Evolutionary conservation across 345 rosid genomes (phyloP).

Genomic region (Erodium maritimum): DNA sequence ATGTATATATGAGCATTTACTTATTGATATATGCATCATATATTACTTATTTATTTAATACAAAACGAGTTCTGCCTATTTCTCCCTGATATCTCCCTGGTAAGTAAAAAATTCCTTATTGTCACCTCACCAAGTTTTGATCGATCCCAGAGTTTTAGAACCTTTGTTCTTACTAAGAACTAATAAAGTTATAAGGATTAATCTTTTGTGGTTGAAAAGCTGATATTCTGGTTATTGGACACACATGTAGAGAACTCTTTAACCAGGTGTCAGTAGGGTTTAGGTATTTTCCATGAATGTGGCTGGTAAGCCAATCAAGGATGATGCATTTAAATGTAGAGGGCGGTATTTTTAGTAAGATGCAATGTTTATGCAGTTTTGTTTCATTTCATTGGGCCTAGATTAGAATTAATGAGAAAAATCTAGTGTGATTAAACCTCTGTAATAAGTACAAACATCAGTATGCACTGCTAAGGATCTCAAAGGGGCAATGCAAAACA

Average conservation of each 20-base stretch:
- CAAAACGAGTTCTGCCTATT: no score
- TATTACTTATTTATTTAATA: no score
- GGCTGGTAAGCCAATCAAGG: not conserved
- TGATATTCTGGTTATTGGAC: not conserved
- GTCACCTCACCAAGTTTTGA: no score
- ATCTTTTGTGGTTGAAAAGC: not conserved
- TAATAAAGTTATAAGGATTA: not conserved
- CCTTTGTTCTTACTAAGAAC: no score
- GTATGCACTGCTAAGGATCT: not conserved
- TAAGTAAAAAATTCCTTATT: no score
- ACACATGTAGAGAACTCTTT: not conserved
- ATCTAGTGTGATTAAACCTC: not conserved
- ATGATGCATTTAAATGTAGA: not conserved
- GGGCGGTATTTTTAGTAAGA: not conserved
- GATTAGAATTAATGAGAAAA: not conserved
- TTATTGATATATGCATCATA: no score
- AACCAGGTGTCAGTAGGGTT: not conserved
- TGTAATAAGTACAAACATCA: not conserved
- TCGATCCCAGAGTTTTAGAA: no score
- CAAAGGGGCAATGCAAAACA: no score
- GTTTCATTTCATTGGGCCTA: not conserved
- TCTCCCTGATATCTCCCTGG: no score
- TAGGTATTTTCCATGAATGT: not conserved
- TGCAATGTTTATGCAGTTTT: not conserved
- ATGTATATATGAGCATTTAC: no score